phyloP scores from a whole-genome alignment of 371 early-diverging fungal species.

The Mortierella sp. region DNA sequence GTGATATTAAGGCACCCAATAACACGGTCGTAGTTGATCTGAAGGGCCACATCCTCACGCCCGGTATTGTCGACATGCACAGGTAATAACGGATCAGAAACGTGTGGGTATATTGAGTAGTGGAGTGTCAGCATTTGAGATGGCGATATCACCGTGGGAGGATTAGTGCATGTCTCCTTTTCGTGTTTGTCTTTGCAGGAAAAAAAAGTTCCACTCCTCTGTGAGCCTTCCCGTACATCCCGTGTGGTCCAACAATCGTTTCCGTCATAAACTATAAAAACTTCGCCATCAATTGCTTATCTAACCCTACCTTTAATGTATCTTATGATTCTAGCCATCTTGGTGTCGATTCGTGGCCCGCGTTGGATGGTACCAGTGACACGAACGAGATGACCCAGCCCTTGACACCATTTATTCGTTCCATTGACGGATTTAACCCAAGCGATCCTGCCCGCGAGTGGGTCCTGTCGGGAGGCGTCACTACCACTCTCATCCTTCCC shows the following conservation, averaged over 20 bases:
- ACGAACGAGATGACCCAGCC: constrained; percentile 81
- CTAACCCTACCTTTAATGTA: neutral
- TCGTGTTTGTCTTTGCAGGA: neutral
- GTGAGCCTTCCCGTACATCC: too few species aligned
- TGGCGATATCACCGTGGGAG: too few species aligned
- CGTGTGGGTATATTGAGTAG: neutral
- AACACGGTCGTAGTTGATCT: constrained; percentile 70
- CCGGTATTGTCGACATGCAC: constrained; percentile 89
- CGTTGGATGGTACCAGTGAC: constrained; percentile 66
- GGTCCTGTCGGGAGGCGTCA: constrained; percentile 84
- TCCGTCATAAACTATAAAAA: too few species aligned
- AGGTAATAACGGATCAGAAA: constrained; percentile 57
- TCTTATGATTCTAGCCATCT: constrained; percentile 61
- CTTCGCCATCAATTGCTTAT: too few species aligned
- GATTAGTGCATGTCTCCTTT: neutral
- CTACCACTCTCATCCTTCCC: constrained; percentile 81
- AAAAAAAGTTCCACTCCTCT: too few species aligned
- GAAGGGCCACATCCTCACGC: constrained; percentile 78
- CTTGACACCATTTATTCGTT: constrained; percentile 72
- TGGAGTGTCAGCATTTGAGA: too few species aligned
- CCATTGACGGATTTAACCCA: constrained; percentile 73
- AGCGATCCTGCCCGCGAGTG: constrained; percentile 76
- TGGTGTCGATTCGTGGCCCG: constrained; percentile 73
- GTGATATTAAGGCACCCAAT: constrained; percentile 45
- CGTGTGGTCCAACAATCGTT: too few species aligned